Conservation (phyloP, 768 basidiomycete genomes). For the Basidioascus undulatus region DNA sequence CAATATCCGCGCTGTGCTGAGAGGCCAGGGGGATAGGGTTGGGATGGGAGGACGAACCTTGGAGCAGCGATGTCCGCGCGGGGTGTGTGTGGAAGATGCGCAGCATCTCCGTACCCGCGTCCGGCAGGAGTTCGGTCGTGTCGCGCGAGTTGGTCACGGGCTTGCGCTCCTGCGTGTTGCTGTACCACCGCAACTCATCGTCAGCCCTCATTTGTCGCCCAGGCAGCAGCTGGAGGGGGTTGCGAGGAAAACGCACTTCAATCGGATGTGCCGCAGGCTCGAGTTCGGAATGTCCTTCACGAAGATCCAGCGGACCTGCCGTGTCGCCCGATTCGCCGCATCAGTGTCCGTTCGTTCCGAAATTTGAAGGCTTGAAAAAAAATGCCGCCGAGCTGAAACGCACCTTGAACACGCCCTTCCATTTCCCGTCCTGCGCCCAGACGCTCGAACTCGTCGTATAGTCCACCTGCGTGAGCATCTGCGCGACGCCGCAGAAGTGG, state of each 20-base stretch:
- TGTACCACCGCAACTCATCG: constrained; percentile 18
- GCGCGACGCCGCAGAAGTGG: constrained; percentile 96
- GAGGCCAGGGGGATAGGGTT: background rate
- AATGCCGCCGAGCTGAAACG: no score
- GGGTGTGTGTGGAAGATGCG: constrained; percentile 85
- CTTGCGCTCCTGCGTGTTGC: constrained; percentile 93
- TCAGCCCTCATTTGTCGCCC: no score
- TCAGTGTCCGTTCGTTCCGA: no score
- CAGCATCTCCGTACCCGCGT: constrained; percentile 90
- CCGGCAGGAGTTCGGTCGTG: constrained; percentile 85
- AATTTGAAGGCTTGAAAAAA: no score
- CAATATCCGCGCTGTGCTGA: no score
- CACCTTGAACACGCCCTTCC: constrained; percentile 98
- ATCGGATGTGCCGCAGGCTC: constrained; percentile 63
- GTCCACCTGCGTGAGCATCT: constrained; percentile 91
- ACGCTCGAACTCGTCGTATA: constrained; percentile 85
- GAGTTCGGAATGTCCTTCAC: constrained; percentile 81
- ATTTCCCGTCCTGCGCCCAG: constrained; percentile 89
- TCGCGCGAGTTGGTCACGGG: constrained; percentile 96
- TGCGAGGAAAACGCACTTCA: constrained; percentile 31
- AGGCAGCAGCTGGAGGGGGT: background rate
- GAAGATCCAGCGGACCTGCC: constrained; percentile 95
- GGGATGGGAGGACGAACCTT: constrained; percentile 25
- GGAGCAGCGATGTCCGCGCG: constrained; percentile 71
- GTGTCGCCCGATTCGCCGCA: no score